Percentiles rank a stretch among this genome's conserved stretches.
Evolutionary conservation across 2,329 filamentous ascomycete genomes (phyloP).

Genomic region (Verticillium isaacii): DNA sequence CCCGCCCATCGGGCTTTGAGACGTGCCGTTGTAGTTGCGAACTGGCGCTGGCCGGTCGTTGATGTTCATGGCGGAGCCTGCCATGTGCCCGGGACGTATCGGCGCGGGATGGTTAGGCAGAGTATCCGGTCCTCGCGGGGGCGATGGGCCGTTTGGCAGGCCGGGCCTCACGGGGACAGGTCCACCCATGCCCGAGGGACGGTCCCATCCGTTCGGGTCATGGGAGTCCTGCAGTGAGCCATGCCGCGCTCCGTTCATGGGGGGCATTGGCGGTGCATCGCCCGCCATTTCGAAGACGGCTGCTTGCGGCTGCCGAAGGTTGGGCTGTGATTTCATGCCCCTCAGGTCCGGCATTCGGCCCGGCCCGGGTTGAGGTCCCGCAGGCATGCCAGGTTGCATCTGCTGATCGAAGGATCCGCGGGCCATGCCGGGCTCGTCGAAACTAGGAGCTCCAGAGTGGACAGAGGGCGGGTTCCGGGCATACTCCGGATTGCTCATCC

Average conservation of each 20-base stretch:
- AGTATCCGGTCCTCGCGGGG: constrained; percentile 35
- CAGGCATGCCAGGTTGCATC: constrained; percentile 30
- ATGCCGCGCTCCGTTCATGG: constrained; percentile 22
- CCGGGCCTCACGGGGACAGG: constrained; percentile 13
- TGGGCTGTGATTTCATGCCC: constrained; percentile 63
- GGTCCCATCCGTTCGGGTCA: constrained; percentile 11
- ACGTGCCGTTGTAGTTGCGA: constrained; percentile 48
- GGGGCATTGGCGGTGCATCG: constrained; percentile 54
- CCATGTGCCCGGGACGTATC: constrained; percentile 58
- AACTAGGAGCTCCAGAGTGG: background rate
- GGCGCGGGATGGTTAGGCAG: constrained; percentile 58
- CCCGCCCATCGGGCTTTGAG: constrained; percentile 37
- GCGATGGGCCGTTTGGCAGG: constrained; percentile 19
- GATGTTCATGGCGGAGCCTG: constrained; percentile 51
- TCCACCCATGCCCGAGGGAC: background rate
- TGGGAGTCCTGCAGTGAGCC: constrained; percentile 12
- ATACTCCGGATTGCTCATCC: constrained; percentile 20
- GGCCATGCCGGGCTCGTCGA: constrained; percentile 8
- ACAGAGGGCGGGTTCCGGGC: background rate
- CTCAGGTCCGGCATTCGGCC: constrained; percentile 49
- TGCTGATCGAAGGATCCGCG: constrained; percentile 44
- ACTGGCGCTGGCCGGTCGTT: constrained; percentile 54
- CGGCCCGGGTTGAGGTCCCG: constrained; percentile 42
- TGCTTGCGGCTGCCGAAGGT: constrained; percentile 57
- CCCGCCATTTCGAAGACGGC: constrained; percentile 71